Evolutionary conservation across 2,329 filamentous ascomycete genomes (phyloP).

Genomic region (Colletotrichum sp.): DNA sequence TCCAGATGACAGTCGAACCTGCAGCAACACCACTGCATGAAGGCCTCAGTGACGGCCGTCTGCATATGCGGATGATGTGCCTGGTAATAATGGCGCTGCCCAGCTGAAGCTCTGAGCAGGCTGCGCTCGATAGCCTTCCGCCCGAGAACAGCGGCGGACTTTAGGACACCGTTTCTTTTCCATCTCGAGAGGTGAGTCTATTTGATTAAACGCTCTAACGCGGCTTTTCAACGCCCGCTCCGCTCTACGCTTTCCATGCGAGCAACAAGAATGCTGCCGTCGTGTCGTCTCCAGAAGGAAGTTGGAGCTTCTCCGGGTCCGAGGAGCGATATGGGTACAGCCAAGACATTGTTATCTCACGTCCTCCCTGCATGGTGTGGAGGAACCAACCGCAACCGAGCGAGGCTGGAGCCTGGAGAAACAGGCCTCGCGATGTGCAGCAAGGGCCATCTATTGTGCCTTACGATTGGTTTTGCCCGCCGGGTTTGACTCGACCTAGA

Average conservation of each 20-base stretch:
- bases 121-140: neutral
- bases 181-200: neutral
- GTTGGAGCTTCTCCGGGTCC: neutral
- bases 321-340: neutral
- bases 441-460: neutral
- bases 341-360: neutral
- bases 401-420: neutral
- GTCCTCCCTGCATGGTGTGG: neutral
- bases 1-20: constrained; percentile 3
- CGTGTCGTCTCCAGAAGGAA: neutral
- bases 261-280: neutral
- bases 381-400: neutral
- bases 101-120: neutral
- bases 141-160: neutral
- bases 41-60: neutral
- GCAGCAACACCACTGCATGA: neutral
- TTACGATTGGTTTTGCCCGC: neutral
- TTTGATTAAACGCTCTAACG: neutral
- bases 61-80: neutral
- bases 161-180: neutral
- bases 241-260: neutral
- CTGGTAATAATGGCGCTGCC: neutral
- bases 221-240: neutral
- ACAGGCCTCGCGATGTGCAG: neutral
- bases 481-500: neutral